Conservation (phyloP, 257 asterid genomes). For the Nicotiana tomentosiformis region DNA sequence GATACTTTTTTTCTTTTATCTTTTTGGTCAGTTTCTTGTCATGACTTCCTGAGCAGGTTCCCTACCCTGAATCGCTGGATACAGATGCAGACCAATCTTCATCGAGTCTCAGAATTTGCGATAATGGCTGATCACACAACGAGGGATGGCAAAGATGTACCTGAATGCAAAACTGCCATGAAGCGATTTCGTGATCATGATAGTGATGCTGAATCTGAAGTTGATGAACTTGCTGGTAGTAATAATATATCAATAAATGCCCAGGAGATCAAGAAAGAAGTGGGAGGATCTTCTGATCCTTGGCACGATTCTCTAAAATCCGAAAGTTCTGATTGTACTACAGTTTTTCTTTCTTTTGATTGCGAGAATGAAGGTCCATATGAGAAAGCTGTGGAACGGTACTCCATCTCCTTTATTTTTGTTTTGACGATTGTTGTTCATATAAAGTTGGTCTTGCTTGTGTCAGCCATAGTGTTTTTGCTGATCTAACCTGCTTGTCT, state of each 20-base stretch:
- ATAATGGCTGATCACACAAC: slow-evolving; percentile 59
- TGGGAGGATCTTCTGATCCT: slow-evolving; percentile 38
- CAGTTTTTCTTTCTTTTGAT: slow-evolving; percentile 81
- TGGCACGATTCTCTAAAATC: slow-evolving; percentile 60
- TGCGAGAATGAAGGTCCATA: slow-evolving; percentile 93
- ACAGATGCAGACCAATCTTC: slow-evolving; percentile 96
- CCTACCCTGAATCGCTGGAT: slow-evolving; percentile 98
- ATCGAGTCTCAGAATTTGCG: slow-evolving; percentile 90
- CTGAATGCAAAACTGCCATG: slow-evolving; percentile 46
- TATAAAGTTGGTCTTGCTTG: neutral
- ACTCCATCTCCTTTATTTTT: slow-evolving; percentile 14
- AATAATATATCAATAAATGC: slow-evolving; percentile 34
- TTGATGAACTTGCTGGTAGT: slow-evolving; percentile 59
- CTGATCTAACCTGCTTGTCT: neutral
- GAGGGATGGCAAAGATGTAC: slow-evolving; percentile 38
- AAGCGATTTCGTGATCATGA: slow-evolving; percentile 85
- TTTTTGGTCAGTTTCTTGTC: neutral
- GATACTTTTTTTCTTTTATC: neutral
- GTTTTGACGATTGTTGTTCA: neutral
- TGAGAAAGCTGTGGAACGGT: slow-evolving; percentile 93
- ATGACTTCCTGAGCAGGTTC: slow-evolving; percentile 49
- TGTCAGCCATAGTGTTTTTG: neutral
- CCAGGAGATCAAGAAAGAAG: slow-evolving; percentile 55
- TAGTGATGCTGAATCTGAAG: slow-evolving; percentile 84
- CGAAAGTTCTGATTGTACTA: slow-evolving; percentile 46